Percentiles rank a stretch among this genome's conserved stretches.
Conservation (phyloP, 371 early-diverging fungal species). For the Edhazardia aedis region DNA sequence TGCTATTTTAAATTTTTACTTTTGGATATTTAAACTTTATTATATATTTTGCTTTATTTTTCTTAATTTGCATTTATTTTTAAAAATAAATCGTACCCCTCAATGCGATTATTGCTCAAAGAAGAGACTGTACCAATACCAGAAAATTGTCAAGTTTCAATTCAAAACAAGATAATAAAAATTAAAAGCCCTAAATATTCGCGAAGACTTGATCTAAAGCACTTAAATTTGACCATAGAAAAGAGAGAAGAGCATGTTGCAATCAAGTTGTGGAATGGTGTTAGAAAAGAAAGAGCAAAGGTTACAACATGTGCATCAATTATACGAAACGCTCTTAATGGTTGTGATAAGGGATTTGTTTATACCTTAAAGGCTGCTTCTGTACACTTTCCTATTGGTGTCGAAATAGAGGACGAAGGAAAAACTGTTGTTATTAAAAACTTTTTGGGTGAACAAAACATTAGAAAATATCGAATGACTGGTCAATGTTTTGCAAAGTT, state of each 20-base stretch:
- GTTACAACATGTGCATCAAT: slow-evolving; percentile 84
- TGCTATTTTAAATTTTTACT: no score
- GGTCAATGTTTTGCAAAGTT: slow-evolving; percentile 67
- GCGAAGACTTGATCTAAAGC: slow-evolving; percentile 68
- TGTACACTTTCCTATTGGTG: slow-evolving; percentile 98
- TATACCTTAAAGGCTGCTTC: slow-evolving; percentile 97
- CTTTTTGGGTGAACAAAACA: slow-evolving; percentile 90
- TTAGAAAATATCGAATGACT: slow-evolving; percentile 62
- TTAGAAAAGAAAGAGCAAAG: slow-evolving; percentile 82
- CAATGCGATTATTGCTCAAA: not conserved
- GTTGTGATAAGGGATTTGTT: slow-evolving; percentile 91
- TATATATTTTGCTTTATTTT: no score
- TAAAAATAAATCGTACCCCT: not conserved
- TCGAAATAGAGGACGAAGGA: slow-evolving; percentile 60
- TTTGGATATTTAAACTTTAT: no score
- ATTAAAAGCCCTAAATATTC: slow-evolving; percentile 53
- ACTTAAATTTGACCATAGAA: slow-evolving; percentile 69
- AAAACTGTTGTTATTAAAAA: slow-evolving; percentile 69
- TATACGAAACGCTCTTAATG: slow-evolving; percentile 84
- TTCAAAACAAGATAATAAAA: slow-evolving; percentile 31
- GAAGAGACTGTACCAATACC: slow-evolving; percentile 28
- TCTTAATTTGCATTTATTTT: no score
- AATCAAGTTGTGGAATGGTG: slow-evolving; percentile 80
- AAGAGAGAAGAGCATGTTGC: slow-evolving; percentile 54
- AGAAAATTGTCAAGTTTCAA: slow-evolving; percentile 36